phyloP scores from a whole-genome alignment of 2,329 filamentous ascomycete species.

The Plenodomus biglobosus region DNA sequence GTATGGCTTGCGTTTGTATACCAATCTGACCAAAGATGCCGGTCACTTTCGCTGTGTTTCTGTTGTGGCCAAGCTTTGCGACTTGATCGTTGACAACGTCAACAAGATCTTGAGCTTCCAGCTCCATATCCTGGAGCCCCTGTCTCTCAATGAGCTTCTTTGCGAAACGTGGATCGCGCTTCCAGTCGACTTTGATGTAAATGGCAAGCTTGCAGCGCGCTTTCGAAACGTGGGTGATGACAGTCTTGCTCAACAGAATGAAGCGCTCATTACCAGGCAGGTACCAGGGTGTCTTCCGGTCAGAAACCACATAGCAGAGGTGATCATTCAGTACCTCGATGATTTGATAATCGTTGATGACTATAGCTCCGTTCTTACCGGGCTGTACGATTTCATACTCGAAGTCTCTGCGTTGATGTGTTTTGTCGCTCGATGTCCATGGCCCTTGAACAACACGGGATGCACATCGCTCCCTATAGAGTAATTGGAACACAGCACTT shows the following conservation, averaged over 20 bases:
- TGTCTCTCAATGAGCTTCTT: constrained; percentile 58
- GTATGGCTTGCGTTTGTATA: constrained; percentile 64
- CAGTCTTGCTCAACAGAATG: constrained; percentile 82
- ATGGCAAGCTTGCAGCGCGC: constrained; percentile 89
- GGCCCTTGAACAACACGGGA: constrained; percentile 74
- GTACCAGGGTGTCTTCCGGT: constrained; percentile 73
- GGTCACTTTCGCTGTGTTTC: constrained; percentile 74
- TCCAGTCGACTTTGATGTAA: constrained; percentile 87
- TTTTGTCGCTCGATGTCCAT: constrained; percentile 72
- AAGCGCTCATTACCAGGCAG: constrained; percentile 79
- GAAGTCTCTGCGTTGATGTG: constrained; percentile 75
- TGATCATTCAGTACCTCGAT: constrained; percentile 68
- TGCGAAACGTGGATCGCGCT: constrained; percentile 54
- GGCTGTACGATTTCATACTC: constrained; percentile 70
- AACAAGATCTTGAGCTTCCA: constrained; percentile 72
- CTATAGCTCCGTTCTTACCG: constrained; percentile 39
- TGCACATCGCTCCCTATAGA: constrained; percentile 69
- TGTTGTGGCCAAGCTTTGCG: constrained; percentile 70
- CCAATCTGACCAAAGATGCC: constrained; percentile 78
- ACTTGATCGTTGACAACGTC: constrained; percentile 79
- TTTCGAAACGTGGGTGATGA: constrained; percentile 91
- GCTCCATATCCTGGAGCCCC: constrained; percentile 73
- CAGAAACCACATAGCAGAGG: constrained; percentile 67
- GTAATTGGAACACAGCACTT: constrained; percentile 87
- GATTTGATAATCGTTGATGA: constrained; percentile 78